Base-by-base conservation (phyloP, 2,329 filamentous ascomycete genomes). In the Claviceps digitariae region DNA sequence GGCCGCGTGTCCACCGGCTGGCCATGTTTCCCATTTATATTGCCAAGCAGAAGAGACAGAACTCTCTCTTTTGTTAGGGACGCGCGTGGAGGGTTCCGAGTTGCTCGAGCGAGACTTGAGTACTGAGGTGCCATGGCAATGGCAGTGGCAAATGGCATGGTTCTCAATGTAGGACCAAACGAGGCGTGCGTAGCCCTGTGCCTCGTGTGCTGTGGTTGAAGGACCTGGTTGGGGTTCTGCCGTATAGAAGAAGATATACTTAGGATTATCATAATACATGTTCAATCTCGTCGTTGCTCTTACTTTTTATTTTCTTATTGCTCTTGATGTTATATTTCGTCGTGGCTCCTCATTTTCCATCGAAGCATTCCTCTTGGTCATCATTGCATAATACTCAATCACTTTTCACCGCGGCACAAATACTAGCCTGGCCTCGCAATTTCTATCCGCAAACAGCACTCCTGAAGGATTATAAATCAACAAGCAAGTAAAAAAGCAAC, bases 171-270 rank as follows among this genome's bases (percentile, higher is more conserved):
- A 41, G 48, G 48, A 50, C 48, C 15, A 20, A 27, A 3, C 7
- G 41, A 27, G 44, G 44, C 15, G 34, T 34, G 47, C 47, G 21
- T 50, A 20, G 34, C 25, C 27, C 20, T 38, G 7, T 5, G 17
- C 44, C 43, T 44, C 25, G 48, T 41, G 15, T 21, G 21, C 48
- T 21, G 15, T 38, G 47, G 47, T 27, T 25, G 20, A 27, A 29
- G 29, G 23, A 27, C 21, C 23, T 21, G 41, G 40, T 10, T 23
- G 21, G 23, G 21, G 34, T 13, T 41, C 40, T 21, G 31, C 41
- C 51, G 48, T 47, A 54, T 48, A 45, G 20, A 47, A 34, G 48
- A 51, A 41, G 23, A 45, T 45, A 44, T 44, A 44, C 21, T 21
- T 44, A 44, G 21, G 21, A 44, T 44, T 15, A 21, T 3, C 15